These are phyloP conservation scores for Eucalyptus sideroxylon DNA, from an alignment of 345 rosid species.

Conservation along the genomic window DNA sequence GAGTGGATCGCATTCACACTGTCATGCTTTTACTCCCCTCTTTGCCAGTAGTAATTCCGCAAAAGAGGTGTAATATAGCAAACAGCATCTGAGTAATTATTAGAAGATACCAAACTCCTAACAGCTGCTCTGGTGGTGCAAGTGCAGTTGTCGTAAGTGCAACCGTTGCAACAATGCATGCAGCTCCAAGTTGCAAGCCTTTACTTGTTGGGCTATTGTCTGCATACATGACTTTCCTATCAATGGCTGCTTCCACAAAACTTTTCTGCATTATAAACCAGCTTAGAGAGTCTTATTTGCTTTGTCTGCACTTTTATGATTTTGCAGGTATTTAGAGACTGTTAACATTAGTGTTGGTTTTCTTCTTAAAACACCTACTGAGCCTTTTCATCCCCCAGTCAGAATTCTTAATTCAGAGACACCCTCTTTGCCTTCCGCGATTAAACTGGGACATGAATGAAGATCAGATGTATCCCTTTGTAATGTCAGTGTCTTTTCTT, in stretches of 20 bases:
- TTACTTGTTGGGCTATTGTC: not conserved
- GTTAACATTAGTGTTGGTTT: not conserved
- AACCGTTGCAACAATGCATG: not conserved
- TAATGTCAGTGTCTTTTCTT: not conserved
- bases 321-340: not conserved
- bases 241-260: not conserved
- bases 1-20: not conserved
- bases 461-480: not conserved
- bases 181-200: not conserved
- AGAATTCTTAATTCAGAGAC: not conserved
- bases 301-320: not conserved
- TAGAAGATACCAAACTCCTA: not conserved
- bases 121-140: not conserved
- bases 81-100: not conserved
- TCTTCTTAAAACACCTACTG: not conserved
- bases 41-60: not conserved
- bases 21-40: not conserved
- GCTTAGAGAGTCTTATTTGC: not conserved
- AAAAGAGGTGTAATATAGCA: not conserved
- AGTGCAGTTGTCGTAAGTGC: not conserved
- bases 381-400: not conserved
- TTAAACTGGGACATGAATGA: not conserved
- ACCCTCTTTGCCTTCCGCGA: not conserved
- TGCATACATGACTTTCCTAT: not conserved
- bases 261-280: not conserved